Evolutionary conservation across 495 filamentous ascomycete genomes (phyloP), one percentile per base, ranked within the genome.

Genomic region (Tuber melanosporum): DNA sequence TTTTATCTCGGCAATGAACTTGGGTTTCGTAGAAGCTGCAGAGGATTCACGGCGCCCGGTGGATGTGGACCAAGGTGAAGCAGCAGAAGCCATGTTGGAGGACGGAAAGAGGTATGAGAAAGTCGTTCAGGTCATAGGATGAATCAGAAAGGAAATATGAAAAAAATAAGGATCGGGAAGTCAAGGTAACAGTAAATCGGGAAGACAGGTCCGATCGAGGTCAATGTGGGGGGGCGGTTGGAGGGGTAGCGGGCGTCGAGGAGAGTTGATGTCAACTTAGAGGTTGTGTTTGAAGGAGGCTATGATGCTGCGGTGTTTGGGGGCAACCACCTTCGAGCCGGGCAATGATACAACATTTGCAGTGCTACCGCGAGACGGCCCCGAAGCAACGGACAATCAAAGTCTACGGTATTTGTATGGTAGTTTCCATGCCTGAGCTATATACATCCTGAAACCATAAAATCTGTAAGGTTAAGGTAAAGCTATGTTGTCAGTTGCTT

Each of bases 1-100:
- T 20, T 83, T 83, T 66, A 83, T 83, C 71, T 83, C 82, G 26
- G 82, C 77, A 66, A 83, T 76, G 42, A 81, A 76, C 36, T 81
- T 77, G 12, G 82, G 79, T 57, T 83, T 79, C 47, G 76, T 71
- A 19, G 82, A 83, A 26, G 82, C 82, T 45, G 82, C 77, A 49
- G 82, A 83, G 45, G 82, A 83, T 42, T 78, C 79, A 43, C 82
- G 76, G 42, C 82, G 82, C 57, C 82, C 77, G 19, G 81, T 71
- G 32, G 79, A 62, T 43, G 44, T 22, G 69, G 76, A 45, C 20
- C 81, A 75, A 44, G 75, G 78, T 36, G 76, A 75, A 43, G 73
- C 49, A 12, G 73, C 22, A 10, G 74, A 76, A n/a, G 77, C 75
- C 75, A 77, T 77, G 36, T 15, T 66, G 26, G 26, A 36, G 52